Base-by-base conservation (phyloP, 768 basidiomycete species). In the Psilocybe subaeruginosa region DNA sequence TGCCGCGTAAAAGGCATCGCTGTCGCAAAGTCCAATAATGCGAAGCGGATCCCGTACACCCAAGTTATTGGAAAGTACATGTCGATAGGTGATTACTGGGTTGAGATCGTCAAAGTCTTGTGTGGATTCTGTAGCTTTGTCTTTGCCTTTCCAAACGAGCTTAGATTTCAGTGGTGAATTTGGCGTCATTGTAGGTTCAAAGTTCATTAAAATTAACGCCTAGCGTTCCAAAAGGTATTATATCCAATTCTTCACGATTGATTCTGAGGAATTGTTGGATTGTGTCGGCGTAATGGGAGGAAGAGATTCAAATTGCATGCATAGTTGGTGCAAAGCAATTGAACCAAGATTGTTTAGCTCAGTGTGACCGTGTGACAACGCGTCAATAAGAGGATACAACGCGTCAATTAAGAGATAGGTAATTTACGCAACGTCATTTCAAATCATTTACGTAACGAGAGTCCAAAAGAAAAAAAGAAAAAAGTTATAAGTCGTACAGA, bases 21-120 rank as follows among this genome's bases (percentile, higher is more conserved):
- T 92, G 69, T 98, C 95, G 72, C 93, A 95, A 47, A 97, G 88
- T 0, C 93, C 95, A 39, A 98, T 81, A 48, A 91, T 90, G 9
- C 95, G 87, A 2, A 95, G 77, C 0, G 92, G 92, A 70, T 93
- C 91, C 66, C 79, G 82, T 41, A 86, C 84, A 17, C 89, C 90
- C 14, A 88, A 82, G 64, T 83, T 87, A 30, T 85, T 83, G 1
- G 89, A 85, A 45, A 87, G 80, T 9, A 94, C 68, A 66, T 93
- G 92, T 8, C 92, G 84, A 73, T 94, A 95, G 5, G 93, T 94
- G 62, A 95, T 88, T 1, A 71, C 73, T 11, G 88, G 90, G 63
- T 79, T 76, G 58, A 90, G 79, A 68, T 91, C 89, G 49, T 83
- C 78, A 60, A 84, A 87, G 63, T 85, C 82, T 48, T 78, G 59